Percentiles rank a stretch among this genome's conserved stretches.
Evolutionary conservation across 257 asterid species (phyloP).

Genomic region (Lycium ferocissimum): DNA sequence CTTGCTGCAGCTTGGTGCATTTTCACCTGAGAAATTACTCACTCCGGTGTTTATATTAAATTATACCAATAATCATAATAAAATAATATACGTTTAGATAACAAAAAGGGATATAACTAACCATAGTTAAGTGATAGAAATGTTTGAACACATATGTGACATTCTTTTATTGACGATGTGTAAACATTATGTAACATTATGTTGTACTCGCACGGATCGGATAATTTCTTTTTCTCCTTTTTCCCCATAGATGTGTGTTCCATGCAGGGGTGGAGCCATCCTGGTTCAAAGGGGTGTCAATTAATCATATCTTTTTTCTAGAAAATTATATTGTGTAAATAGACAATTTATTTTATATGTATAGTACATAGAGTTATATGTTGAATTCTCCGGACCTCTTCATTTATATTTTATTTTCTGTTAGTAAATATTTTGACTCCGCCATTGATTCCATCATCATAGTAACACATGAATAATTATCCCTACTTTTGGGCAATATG

Average conservation of each 20-base stretch:
- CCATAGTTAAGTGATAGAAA: background rate
- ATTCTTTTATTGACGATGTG: no score
- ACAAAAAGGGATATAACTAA: background rate
- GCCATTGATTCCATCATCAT: background rate
- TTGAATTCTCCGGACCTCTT: no score
- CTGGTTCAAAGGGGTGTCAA: background rate
- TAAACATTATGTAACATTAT: background rate
- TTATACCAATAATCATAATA: no score
- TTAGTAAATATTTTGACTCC: background rate
- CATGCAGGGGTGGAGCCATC: background rate
- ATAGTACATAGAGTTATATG: no score
- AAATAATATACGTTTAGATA: no score
- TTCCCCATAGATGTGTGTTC: background rate
- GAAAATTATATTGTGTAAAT: background rate
- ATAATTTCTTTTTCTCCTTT: background rate
- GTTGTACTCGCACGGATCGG: no score
- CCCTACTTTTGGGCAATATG: background rate
- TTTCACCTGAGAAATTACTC: no score
- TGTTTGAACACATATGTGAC: no score
- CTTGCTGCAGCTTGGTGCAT: background rate
- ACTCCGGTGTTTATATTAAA: no score
- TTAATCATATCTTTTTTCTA: background rate
- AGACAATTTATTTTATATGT: no score
- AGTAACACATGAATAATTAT: background rate
- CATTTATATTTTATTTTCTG: background rate